phyloP scores from a whole-genome alignment of 176 grass and related monocot genomes.

The Typha latifolia region DNA sequence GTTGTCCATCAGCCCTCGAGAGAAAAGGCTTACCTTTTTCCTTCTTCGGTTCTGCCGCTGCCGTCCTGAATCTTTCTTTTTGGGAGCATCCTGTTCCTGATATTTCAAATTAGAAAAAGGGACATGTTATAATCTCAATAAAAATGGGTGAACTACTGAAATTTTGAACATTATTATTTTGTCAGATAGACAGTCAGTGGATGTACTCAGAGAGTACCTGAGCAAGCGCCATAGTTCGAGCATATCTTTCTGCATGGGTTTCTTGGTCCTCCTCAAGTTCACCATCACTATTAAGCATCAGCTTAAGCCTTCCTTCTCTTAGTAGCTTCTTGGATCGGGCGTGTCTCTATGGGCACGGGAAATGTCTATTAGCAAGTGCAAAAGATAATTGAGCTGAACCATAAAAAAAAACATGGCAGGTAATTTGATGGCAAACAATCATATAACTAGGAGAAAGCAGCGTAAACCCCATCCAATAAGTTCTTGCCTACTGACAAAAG shows the following conservation, averaged over 20 bases:
- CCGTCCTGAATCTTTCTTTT: slow-evolving; percentile 70
- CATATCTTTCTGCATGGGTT: slow-evolving; percentile 88
- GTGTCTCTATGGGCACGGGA: slow-evolving; percentile 47
- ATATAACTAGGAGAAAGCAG: neutral
- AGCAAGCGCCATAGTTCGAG: slow-evolving; percentile 58
- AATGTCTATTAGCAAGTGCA: neutral
- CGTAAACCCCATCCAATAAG: neutral
- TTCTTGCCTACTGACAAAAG: neutral
- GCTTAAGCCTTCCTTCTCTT: slow-evolving; percentile 70
- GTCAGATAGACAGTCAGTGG: neutral
- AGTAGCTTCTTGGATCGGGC: slow-evolving; percentile 72
- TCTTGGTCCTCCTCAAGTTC: slow-evolving; percentile 86
- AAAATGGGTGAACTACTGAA: neutral
- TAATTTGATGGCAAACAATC: neutral
- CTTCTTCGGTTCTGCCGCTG: slow-evolving; percentile 54
- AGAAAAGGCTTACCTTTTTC: slow-evolving; percentile 43
- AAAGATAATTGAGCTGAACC: neutral
- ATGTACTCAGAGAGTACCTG: slow-evolving; percentile 30
- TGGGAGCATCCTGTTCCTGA: slow-evolving; percentile 33
- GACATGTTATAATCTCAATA: slow-evolving; percentile 1
- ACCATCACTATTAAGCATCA: slow-evolving; percentile 86
- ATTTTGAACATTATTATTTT: too few species aligned
- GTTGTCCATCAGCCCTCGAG: neutral
- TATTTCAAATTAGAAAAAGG: slow-evolving; percentile 17
- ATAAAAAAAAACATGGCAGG: too few species aligned